Percentiles rank a stretch among this genome's conserved stretches.
These are phyloP conservation scores for Aspergillus panamensis DNA, from an alignment of 495 filamentous ascomycete species.

Conservation along the genomic window DNA sequence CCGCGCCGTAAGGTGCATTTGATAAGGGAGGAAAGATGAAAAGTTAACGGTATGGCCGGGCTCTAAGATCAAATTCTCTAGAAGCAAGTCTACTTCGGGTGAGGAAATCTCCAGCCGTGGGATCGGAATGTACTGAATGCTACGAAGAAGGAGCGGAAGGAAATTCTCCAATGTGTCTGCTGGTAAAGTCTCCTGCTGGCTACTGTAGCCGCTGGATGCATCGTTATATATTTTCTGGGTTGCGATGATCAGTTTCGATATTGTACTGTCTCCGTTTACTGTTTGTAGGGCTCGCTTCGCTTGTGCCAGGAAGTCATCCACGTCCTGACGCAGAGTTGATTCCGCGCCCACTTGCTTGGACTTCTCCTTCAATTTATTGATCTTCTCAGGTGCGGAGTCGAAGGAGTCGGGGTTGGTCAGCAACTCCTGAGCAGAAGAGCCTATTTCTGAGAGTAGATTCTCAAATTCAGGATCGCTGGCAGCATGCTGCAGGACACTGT, in stretches of 20 bases:
- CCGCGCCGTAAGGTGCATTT: constrained; percentile 72
- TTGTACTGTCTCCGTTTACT: constrained; percentile 63
- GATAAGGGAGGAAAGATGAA: constrained; percentile 85
- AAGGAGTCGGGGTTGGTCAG: constrained; percentile 85
- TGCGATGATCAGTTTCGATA: constrained; percentile 64
- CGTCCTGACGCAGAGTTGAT: constrained; percentile 64
- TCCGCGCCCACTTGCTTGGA: constrained; percentile 60
- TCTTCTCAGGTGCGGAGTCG: constrained; percentile 63
- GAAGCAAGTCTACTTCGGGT: constrained; percentile 75
- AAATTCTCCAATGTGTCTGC: constrained; percentile 72
- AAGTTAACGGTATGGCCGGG: constrained; percentile 81
- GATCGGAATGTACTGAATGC: constrained; percentile 82
- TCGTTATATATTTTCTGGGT: constrained; percentile 61
- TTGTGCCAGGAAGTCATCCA: constrained; percentile 70
- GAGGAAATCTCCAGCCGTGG: constrained; percentile 80
- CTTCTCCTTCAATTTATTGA: constrained; percentile 67
- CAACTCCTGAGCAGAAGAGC: constrained; percentile 70
- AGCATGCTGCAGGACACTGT: constrained; percentile 68
- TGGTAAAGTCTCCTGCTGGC: constrained; percentile 65
- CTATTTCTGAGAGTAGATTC: constrained; percentile 64
- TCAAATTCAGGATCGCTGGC: constrained; percentile 83
- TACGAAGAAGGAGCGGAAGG: constrained; percentile 70
- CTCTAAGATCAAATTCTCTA: constrained; percentile 89
- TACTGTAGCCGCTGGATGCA: constrained; percentile 56
- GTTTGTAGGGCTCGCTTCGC: constrained; percentile 62